These are phyloP conservation scores for Periconia macrospinosa DNA, from an alignment of 2,329 filamentous ascomycete genomes.

Conservation along the genomic window DNA sequence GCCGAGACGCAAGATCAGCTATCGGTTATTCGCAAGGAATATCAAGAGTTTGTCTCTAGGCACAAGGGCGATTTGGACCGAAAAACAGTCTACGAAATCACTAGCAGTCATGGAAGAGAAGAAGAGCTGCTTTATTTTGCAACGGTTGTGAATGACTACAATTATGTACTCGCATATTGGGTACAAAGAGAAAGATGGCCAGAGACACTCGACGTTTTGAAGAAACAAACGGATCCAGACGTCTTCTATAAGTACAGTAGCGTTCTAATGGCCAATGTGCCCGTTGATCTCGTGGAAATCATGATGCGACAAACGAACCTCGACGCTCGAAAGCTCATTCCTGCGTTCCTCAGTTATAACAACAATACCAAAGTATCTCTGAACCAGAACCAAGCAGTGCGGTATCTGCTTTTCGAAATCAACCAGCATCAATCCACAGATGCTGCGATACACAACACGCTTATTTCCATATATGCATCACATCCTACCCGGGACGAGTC, in stretches of 20 bases:
- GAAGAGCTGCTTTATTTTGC: slow-evolving; percentile 91
- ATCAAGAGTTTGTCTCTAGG: slow-evolving; percentile 81
- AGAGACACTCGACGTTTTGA: slow-evolving; percentile 83
- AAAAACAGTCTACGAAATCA: slow-evolving; percentile 92
- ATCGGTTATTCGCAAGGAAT: slow-evolving; percentile 72
- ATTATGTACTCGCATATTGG: slow-evolving; percentile 96
- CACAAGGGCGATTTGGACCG: slow-evolving; percentile 86
- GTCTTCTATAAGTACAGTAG: slow-evolving; percentile 97
- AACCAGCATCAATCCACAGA: slow-evolving; percentile 79
- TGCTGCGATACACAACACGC: slow-evolving; percentile 92
- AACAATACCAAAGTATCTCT: slow-evolving; percentile 70
- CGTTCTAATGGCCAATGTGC: slow-evolving; percentile 89
- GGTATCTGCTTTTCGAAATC: slow-evolving; percentile 92
- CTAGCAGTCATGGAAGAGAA: slow-evolving; percentile 92
- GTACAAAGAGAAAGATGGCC: slow-evolving; percentile 91
- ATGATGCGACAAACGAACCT: slow-evolving; percentile 88
- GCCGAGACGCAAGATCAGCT: slow-evolving; percentile 74
- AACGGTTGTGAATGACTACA: slow-evolving; percentile 84
- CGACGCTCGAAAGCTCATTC: slow-evolving; percentile 84
- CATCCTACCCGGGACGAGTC: slow-evolving; percentile 82
- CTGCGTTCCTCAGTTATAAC: slow-evolving; percentile 92
- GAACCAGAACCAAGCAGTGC: slow-evolving; percentile 80
- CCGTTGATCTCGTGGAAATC: slow-evolving; percentile 88
- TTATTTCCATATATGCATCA: slow-evolving; percentile 93
- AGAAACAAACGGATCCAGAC: slow-evolving; percentile 88